Conservation (phyloP, 1,139 yeast species). For the Taiozyma sp. region DNA sequence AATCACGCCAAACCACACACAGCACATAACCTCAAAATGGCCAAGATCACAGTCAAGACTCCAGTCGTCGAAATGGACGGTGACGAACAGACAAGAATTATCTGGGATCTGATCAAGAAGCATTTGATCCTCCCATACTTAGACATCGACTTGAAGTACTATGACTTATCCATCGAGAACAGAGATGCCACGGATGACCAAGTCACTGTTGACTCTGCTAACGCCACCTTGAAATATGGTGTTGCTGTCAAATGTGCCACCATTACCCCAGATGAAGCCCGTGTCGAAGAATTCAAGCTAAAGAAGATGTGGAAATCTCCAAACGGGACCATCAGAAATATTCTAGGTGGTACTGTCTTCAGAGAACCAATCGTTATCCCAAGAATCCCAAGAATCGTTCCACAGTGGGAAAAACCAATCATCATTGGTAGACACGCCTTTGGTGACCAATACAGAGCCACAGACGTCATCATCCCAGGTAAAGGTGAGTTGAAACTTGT, state of each 20-base stretch:
- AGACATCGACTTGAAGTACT: conserved; percentile 70
- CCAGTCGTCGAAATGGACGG: conserved; percentile 85
- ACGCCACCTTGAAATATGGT: conserved; percentile 70
- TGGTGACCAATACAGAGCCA: conserved; percentile 83
- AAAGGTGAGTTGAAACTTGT: conserved; percentile 67
- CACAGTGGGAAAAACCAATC: conserved; percentile 79
- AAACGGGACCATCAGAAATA: conserved; percentile 80
- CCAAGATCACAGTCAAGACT: conserved; percentile 59
- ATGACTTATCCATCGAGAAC: conserved; percentile 66
- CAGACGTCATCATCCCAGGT: conserved; percentile 63
- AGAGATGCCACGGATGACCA: conserved; percentile 72
- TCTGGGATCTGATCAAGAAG: conserved; percentile 73
- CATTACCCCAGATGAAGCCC: conserved; percentile 79
- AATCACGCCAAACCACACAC: neutral
- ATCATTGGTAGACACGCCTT: conserved; percentile 85
- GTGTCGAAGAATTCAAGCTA: conserved; percentile 70
- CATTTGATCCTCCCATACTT: conserved; percentile 66
- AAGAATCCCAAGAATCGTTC: conserved; percentile 69
- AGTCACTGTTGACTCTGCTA: conserved; percentile 71
- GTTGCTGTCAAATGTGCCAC: conserved; percentile 87
- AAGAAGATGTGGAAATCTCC: conserved; percentile 87
- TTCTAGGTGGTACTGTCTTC: conserved; percentile 79
- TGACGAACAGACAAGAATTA: conserved; percentile 83
- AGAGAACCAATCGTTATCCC: conserved; percentile 80
- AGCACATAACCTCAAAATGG: neutral